Conservation (phyloP, 164 flowering plant genomes). For the Aristolochia fimbriata region DNA sequence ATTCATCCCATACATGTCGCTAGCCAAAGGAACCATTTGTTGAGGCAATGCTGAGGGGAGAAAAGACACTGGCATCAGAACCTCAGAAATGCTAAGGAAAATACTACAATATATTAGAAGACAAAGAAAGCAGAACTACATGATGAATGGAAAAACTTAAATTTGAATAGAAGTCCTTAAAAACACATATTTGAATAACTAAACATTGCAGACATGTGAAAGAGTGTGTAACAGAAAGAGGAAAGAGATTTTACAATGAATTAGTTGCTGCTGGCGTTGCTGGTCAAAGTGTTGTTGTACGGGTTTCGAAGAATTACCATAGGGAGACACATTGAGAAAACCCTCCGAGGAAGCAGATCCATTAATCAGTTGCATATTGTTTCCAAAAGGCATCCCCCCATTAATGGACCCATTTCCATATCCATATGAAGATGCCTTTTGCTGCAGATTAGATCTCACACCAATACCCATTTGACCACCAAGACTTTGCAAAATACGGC, state of each 20-base stretch:
- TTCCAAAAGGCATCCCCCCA: slow-evolving; percentile 55
- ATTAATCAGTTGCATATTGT: slow-evolving; percentile 44
- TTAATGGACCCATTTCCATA: slow-evolving; percentile 55
- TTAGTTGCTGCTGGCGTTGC: slow-evolving; percentile 39
- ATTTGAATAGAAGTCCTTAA: too few species aligned
- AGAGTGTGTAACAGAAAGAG: slow-evolving; percentile 8
- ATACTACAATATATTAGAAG: too few species aligned
- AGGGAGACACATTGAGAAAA: slow-evolving; percentile 33
- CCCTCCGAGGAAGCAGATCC: slow-evolving; percentile 59
- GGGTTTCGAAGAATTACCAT: slow-evolving; percentile 44
- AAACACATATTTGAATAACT: too few species aligned
- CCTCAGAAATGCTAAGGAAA: neutral
- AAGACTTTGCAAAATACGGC: slow-evolving; percentile 56
- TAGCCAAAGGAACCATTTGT: slow-evolving; percentile 27
- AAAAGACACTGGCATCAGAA: neutral
- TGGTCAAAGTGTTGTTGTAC: slow-evolving; percentile 53
- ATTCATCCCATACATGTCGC: slow-evolving; percentile 51
- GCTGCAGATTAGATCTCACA: slow-evolving; percentile 56
- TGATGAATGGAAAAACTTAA: too few species aligned
- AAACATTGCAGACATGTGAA: neutral
- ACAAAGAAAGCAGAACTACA: too few species aligned
- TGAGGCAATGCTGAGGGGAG: slow-evolving; percentile 15
- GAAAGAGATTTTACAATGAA: slow-evolving; percentile 36
- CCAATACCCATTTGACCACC: slow-evolving; percentile 69
- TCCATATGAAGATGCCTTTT: slow-evolving; percentile 42